Percentiles rank a stretch among this genome's conserved stretches.
Conservation (phyloP, 805 yeast species). For the Danielia reshetovae region DNA sequence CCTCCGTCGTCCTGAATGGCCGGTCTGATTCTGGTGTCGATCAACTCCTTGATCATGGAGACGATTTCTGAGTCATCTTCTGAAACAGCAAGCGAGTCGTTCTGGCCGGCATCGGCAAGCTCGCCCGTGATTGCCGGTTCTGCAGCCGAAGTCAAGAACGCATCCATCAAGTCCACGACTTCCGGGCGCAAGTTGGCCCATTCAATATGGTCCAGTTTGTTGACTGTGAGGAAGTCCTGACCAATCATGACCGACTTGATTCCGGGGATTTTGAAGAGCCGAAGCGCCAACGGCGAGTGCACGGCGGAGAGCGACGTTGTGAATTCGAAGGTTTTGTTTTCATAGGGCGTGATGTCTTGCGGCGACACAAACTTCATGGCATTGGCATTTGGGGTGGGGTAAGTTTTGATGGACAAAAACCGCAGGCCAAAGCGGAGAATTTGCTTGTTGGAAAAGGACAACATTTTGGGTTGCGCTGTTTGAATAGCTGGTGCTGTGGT, state of each 20-base stretch:
- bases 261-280: slow-evolving; percentile 56
- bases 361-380: slow-evolving; percentile 63
- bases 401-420: slow-evolving; percentile 38
- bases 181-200: slow-evolving; percentile 60
- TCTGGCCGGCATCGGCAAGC: slow-evolving; percentile 35
- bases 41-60: slow-evolving; percentile 84
- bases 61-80: slow-evolving; percentile 67
- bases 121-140: slow-evolving; percentile 41
- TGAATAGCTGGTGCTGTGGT: no score
- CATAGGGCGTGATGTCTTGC: slow-evolving; percentile 46
- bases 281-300: slow-evolving; percentile 61
- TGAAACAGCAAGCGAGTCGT: slow-evolving; percentile 40
- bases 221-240: slow-evolving; percentile 67
- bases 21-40: slow-evolving; percentile 93
- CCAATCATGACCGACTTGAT: slow-evolving; percentile 74
- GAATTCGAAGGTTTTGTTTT: slow-evolving; percentile 48
- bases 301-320: slow-evolving; percentile 51
- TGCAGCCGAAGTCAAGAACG: slow-evolving; percentile 34
- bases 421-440: slow-evolving; percentile 10
- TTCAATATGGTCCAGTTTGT: slow-evolving; percentile 54
- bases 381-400: slow-evolving; percentile 70
- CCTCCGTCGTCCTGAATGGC: slow-evolving; percentile 99
- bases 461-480: background rate
- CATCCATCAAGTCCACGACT: slow-evolving; percentile 60
- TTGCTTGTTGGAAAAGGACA: background rate